Base-by-base conservation (phyloP, 2,329 filamentous ascomycete species). In the Arthrobotrys iridis region DNA sequence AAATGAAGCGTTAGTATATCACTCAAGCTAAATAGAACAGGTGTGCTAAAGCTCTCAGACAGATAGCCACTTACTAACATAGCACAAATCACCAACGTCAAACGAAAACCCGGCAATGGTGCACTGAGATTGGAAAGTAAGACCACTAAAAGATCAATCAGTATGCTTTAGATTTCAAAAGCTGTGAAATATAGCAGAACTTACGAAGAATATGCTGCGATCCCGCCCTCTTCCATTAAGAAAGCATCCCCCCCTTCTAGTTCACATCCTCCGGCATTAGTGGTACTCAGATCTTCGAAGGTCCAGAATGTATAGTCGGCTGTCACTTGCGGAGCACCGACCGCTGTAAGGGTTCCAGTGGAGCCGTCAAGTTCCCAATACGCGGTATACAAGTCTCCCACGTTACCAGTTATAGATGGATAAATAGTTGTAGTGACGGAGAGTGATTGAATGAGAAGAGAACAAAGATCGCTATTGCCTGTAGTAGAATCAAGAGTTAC, bases 51-150 rank as follows among this genome's bases (percentile, higher is more conserved):
- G n/a, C n/a, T n/a, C n/a, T n/a, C n/a, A n/a, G n/a, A n/a, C n/a
- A n/a, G n/a, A n/a, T n/a, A n/a, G n/a, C n/a, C n/a, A 73, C 68
- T 73, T 60, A 74, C 68, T 52, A 57, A 74, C 8, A 40, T 45
- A 60, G 18, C 68, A 74, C 37, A 30, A 52, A 3, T 33, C 30
- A 11, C 68, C 60, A 15, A 18, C 13, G 0, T 4, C 13, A 22
- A 65, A 66, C 10, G 15, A 20, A 15, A 37, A 3, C 2, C 26
- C 24, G 22, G 15, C 0, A 65, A 60, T 13, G 1, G n/a, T 45
- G 20, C 68, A 73, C 4, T 46, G 40, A 2, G 13, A 8, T 10
- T 20, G 13, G 4, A 73, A 26, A 2, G 41, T 41, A 22, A 20
- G 35, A 1, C 59, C 52, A 59, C 35, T 11, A 35, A 55, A 30